Conservation (phyloP, 805 yeast species). For the Cyberlindnera saturnus region DNA sequence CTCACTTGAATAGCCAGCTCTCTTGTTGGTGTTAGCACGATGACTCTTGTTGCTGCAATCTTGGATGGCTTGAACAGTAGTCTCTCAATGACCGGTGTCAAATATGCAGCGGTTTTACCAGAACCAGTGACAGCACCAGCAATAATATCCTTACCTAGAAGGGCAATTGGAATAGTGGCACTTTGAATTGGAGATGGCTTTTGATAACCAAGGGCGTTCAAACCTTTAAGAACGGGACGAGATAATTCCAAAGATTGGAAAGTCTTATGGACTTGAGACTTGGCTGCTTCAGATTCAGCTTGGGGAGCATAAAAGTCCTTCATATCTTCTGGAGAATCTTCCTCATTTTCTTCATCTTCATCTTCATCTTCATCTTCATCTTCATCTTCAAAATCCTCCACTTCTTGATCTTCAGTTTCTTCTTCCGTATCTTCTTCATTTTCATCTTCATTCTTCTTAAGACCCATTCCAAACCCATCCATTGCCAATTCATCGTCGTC, state of each 20-base stretch:
- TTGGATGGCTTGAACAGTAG: constrained; percentile 82
- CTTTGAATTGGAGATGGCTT: constrained; percentile 92
- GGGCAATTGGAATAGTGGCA: constrained; percentile 88
- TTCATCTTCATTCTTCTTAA: constrained; percentile 26
- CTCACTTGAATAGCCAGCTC: constrained; percentile 94
- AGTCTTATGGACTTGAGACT: constrained; percentile 46
- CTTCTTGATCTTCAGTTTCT: constrained; percentile 21
- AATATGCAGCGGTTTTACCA: constrained; percentile 98
- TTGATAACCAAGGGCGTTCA: constrained; percentile 74
- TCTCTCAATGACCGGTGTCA: constrained; percentile 94
- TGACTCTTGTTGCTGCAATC: constrained; percentile 82
- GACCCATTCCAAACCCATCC: constrained; percentile 40
- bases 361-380: constrained; percentile 18
- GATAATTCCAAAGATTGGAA: constrained; percentile 79
- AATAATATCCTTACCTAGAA: constrained; percentile 91
- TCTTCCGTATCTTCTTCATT: constrained; percentile 30
- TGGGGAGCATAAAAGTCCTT: constrained; percentile 68
- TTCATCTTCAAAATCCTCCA: constrained; percentile 26
- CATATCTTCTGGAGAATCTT: constrained; percentile 76
- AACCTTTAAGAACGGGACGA: constrained; percentile 83
- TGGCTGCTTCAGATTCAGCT: constrained; percentile 48
- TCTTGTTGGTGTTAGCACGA: constrained; percentile 93
- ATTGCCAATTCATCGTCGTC: constrained; percentile 37
- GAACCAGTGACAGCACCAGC: constrained; percentile 99
- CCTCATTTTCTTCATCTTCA: constrained; percentile 36